phyloP scores from a whole-genome alignment of 345 rosid genomes.

The Citrus reticulata region DNA sequence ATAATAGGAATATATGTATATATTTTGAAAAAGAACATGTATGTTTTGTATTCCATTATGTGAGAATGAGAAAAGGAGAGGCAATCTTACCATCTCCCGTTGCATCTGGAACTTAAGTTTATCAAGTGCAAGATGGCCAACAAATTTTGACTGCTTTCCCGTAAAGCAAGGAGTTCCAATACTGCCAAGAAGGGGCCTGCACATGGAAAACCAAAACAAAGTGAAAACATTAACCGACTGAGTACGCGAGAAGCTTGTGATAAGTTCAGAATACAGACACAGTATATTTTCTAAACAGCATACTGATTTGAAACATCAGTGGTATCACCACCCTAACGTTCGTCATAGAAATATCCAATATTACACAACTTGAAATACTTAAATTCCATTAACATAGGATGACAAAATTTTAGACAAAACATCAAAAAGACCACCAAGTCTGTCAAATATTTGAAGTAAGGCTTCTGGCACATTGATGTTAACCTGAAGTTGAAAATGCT shows the following conservation, averaged over 20 bases:
- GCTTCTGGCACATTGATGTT: neutral
- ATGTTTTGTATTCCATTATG: neutral
- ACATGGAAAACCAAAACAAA: constrained; percentile 6
- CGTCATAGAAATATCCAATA: neutral
- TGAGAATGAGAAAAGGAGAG: neutral
- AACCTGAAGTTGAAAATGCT: too few species aligned
- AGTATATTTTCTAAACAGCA: neutral
- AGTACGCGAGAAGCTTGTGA: neutral
- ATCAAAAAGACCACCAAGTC: neutral
- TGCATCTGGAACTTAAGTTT: constrained; percentile 39
- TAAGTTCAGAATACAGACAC: neutral
- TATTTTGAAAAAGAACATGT: neutral
- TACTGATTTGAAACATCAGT: neutral
- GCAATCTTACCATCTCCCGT: constrained; percentile 49
- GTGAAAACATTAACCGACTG: neutral
- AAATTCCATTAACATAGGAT: neutral
- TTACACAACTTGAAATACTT: neutral
- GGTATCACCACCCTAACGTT: neutral
- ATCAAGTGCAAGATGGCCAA: constrained; percentile 61
- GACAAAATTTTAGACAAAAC: neutral
- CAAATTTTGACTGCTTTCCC: constrained; percentile 44
- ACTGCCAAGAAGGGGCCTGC: constrained; percentile 78
- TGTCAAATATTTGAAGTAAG: neutral
- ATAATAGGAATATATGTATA: neutral
- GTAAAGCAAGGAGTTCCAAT: constrained; percentile 45